A percentile compares a stretch with the other conserved stretches of the same genome.
Evolutionary conservation across 441 rosid species (phyloP).

Genomic region (Cnidoscolus chayamansa): DNA sequence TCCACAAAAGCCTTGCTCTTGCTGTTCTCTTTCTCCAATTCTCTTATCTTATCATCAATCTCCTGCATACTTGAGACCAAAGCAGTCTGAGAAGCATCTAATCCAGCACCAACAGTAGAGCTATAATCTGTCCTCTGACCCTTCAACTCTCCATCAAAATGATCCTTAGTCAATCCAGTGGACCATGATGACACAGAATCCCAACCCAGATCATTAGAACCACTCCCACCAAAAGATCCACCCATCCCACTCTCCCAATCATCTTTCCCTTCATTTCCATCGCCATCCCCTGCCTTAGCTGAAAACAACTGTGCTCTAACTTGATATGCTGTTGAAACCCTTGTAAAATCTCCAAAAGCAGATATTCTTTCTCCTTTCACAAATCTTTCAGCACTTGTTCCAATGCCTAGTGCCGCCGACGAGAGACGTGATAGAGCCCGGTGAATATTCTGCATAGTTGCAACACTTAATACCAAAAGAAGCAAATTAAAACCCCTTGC

Average conservation of each 20-base stretch:
- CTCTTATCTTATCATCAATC: conserved; percentile 38
- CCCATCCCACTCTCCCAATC: conserved; percentile 39
- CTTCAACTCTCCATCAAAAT: conserved; percentile 67
- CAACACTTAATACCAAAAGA: not conserved
- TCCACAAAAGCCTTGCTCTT: conserved; percentile 46
- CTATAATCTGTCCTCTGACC: conserved; percentile 30
- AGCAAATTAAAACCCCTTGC: conserved; percentile 5
- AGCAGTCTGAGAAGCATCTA: conserved; percentile 30
- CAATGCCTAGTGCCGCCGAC: conserved; percentile 29
- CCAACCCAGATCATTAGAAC: conserved; percentile 55
- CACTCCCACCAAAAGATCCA: conserved; percentile 35
- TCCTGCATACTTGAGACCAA: conserved; percentile 45
- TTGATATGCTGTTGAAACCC: conserved; percentile 19
- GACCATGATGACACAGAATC: conserved; percentile 75
- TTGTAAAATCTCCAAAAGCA: conserved; percentile 1
- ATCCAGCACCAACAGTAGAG: conserved; percentile 18
- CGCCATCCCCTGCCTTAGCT: conserved; percentile 33
- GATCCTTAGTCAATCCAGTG: conserved; percentile 72
- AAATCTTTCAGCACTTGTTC: conserved; percentile 23
- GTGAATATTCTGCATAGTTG: conserved; percentile 45
- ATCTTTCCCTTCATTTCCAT: conserved; percentile 32
- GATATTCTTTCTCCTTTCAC: conserved; percentile 26
- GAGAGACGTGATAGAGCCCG: conserved; percentile 41
- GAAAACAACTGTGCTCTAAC: conserved; percentile 35
- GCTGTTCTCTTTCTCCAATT: conserved; percentile 40